Percentiles rank a stretch among this genome's conserved stretches.
Evolutionary conservation across 768 basidiomycete genomes (phyloP).

Genomic region (Lentinula raphanica): DNA sequence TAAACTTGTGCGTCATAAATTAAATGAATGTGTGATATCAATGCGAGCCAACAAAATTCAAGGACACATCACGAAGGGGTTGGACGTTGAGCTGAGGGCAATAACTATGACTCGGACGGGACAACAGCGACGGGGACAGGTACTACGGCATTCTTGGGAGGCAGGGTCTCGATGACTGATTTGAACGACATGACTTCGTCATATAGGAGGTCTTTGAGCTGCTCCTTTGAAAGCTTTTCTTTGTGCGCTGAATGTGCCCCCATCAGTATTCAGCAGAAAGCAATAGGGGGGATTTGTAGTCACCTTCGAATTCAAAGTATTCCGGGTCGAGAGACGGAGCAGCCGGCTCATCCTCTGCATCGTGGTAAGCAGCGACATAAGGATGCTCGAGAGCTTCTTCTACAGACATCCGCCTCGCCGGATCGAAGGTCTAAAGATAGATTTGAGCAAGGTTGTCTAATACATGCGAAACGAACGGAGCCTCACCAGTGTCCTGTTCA

Average conservation of each 20-base stretch:
- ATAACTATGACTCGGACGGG: neutral
- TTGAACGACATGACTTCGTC: constrained; percentile 78
- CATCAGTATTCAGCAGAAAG: neutral
- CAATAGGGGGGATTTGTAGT: neutral
- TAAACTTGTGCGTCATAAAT: constrained; percentile 1
- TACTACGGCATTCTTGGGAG: too few relatives aligned
- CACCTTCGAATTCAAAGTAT: constrained; percentile 87
- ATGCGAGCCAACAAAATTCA: neutral
- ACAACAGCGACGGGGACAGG: neutral
- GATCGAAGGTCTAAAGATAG: constrained; percentile 67
- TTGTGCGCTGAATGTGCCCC: constrained; percentile 37
- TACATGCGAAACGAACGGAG: neutral
- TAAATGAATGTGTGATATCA: neutral
- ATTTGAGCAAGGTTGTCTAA: neutral
- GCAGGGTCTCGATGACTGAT: constrained; percentile 55
- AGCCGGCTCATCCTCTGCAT: constrained; percentile 84
- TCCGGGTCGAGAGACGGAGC: constrained; percentile 75
- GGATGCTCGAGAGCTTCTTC: constrained; percentile 81
- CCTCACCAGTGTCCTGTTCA: constrained; percentile 64
- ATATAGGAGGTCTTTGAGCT: constrained; percentile 79
- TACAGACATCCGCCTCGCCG: constrained; percentile 78
- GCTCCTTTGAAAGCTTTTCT: constrained; percentile 70
- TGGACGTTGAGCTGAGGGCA: neutral
- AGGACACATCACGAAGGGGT: too few relatives aligned
- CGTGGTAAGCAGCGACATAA: constrained; percentile 78